These are phyloP conservation scores for Friedmanniomyces simplex DNA, from an alignment of 495 filamentous ascomycete species.

Conservation along the genomic window DNA sequence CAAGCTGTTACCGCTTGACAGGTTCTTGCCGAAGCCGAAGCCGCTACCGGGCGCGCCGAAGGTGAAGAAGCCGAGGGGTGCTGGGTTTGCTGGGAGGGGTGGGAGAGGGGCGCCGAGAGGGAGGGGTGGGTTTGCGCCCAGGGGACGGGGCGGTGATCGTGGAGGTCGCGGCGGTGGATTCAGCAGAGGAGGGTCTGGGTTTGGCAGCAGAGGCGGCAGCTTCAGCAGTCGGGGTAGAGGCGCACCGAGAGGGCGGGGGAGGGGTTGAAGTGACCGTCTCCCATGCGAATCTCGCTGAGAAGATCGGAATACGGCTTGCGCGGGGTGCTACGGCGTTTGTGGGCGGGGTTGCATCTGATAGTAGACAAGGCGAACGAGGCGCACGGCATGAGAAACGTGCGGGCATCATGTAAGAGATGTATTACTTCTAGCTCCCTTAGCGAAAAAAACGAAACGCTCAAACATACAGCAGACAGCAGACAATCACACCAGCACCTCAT, in stretches of 20 bases:
- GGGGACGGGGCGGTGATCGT: conserved; percentile 17
- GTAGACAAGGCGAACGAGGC: neutral
- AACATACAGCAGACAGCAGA: neutral
- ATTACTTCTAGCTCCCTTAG: neutral
- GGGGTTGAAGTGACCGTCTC: neutral
- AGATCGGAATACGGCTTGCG: neutral
- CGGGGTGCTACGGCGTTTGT: neutral
- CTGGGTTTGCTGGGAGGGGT: conserved; percentile 34
- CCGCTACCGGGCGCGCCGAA: conserved; percentile 55
- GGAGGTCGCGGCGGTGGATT: conserved; percentile 17
- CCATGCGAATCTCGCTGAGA: neutral
- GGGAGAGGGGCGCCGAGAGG: conserved; percentile 29
- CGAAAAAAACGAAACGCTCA: neutral
- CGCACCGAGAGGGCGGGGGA: conserved; percentile 10
- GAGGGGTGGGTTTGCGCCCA: conserved; percentile 12
- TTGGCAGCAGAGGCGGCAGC: conserved; percentile 17
- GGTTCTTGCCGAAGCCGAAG: conserved; percentile 93
- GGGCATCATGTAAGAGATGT: neutral
- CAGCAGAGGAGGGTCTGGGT: conserved; percentile 8
- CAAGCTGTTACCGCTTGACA: conserved; percentile 88
- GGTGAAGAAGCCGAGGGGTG: conserved; percentile 42
- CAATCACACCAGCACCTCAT: neutral
- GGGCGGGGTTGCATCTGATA: too few relatives aligned
- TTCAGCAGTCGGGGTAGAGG: conserved; percentile 17
- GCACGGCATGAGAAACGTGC: neutral